A percentile compares a stretch with the other conserved stretches of the same genome.
Evolutionary conservation across 2,329 filamentous ascomycete species (phyloP).

Genomic region (Aureobasidium sp.): DNA sequence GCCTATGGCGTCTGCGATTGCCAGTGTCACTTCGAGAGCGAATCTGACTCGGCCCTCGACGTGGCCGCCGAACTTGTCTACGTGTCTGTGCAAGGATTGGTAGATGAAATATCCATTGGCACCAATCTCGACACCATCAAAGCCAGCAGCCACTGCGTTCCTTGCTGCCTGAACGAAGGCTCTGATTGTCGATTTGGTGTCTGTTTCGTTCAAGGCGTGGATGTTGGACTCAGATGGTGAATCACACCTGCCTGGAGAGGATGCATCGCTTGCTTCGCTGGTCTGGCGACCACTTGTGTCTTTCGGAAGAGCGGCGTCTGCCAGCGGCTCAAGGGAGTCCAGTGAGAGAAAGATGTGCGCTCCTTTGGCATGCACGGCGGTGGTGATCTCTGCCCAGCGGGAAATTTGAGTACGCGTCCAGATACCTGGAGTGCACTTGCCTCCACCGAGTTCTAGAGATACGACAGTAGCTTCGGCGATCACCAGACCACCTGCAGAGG

Average conservation of each 20-base stretch:
- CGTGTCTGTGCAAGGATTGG: constrained; percentile 56
- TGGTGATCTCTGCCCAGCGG: constrained; percentile 54
- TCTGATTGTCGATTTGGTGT: constrained; percentile 31
- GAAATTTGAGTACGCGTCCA: constrained; percentile 49
- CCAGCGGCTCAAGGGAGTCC: constrained; percentile 54
- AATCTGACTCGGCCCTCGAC: constrained; percentile 46
- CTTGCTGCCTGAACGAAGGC: constrained; percentile 39
- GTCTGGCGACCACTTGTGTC: constrained; percentile 26
- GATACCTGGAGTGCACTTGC: constrained; percentile 51
- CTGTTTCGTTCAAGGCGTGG: constrained; percentile 31
- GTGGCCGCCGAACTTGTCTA: constrained; percentile 41
- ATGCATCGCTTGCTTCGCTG: constrained; percentile 21
- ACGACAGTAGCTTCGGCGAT: constrained; percentile 53
- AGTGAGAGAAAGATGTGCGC: constrained; percentile 57
- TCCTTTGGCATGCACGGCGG: constrained; percentile 57
- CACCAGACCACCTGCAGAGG: constrained; percentile 47
- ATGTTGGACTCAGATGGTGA: constrained; percentile 23
- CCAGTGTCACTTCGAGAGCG: constrained; percentile 46
- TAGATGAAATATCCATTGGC: constrained; percentile 52
- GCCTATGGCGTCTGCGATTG: constrained; percentile 46
- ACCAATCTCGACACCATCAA: constrained; percentile 54
- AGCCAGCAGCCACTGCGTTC: constrained; percentile 44
- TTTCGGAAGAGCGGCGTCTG: constrained; percentile 32
- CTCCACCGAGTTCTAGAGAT: constrained; percentile 41
- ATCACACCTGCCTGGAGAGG: not conserved